Percentiles rank a stretch among this genome's conserved stretches.
These are phyloP conservation scores for Coemansia sp. DNA, from an alignment of 192 early-diverging fungal genomes.

Conservation along the genomic window DNA sequence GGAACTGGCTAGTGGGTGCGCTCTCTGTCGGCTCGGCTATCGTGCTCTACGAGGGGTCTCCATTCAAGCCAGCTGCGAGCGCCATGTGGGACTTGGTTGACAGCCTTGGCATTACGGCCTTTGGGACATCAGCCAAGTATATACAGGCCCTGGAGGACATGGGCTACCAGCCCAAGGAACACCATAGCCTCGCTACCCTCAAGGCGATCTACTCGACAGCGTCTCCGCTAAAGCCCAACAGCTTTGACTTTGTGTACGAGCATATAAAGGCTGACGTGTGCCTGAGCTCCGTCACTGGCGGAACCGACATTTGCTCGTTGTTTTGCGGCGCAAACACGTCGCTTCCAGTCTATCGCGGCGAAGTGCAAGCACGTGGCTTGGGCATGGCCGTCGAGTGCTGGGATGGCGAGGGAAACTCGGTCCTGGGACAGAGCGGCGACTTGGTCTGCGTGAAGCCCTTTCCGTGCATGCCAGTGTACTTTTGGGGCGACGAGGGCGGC, in stretches of 20 bases:
- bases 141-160: slow-evolving; percentile 87
- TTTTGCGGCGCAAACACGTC: slow-evolving; percentile 92
- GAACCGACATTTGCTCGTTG: slow-evolving; percentile 96
- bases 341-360: slow-evolving; percentile 92
- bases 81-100: slow-evolving; percentile 83
- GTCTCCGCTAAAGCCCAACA: slow-evolving; percentile 91
- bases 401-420: slow-evolving; percentile 63
- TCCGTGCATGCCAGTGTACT: slow-evolving; percentile 97
- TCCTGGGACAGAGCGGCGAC: slow-evolving; percentile 80
- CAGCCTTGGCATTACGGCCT: slow-evolving; percentile 76
- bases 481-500: slow-evolving; percentile 82
- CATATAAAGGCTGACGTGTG: slow-evolving; percentile 85
- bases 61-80: slow-evolving; percentile 80
- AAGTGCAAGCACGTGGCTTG: slow-evolving; percentile 90
- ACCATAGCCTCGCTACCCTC: slow-evolving; percentile 66
- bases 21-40: slow-evolving; percentile 80
- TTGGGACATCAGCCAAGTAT: slow-evolving; percentile 96
- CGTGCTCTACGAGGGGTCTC: slow-evolving; percentile 92
- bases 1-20: slow-evolving; percentile 94
- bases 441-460: slow-evolving; percentile 93
- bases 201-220: slow-evolving; percentile 91
- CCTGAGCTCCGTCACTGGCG: slow-evolving; percentile 94
- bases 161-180: slow-evolving; percentile 63
- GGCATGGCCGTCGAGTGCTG: slow-evolving; percentile 97
- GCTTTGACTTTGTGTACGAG: slow-evolving; percentile 90